A percentile compares a stretch with the other conserved stretches of the same genome.
Conservation (phyloP, 1,139 yeast species). For the Saccharomyces hybrid region DNA sequence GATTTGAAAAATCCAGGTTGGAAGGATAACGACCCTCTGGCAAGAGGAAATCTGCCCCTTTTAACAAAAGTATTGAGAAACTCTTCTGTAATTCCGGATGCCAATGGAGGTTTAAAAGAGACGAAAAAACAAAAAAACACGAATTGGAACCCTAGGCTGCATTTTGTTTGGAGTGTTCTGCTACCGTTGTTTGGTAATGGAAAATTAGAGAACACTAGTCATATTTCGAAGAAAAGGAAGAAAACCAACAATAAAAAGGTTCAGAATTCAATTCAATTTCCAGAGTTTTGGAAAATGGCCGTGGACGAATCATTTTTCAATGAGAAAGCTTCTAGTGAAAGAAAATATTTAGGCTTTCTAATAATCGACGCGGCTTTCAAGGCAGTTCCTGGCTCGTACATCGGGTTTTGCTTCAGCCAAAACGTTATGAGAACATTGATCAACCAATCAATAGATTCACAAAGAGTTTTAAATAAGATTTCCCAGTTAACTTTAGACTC, state of each 20-base stretch:
- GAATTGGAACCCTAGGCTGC: constrained; percentile 70
- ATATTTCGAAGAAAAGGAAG: constrained; percentile 32
- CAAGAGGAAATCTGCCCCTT: constrained; percentile 53
- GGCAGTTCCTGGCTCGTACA: constrained; percentile 25
- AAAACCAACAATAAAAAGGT: constrained; percentile 31
- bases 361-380: constrained; percentile 48
- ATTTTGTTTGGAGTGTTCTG: constrained; percentile 76
- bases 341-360: constrained; percentile 83
- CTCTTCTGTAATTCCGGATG: constrained; percentile 35
- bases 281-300: constrained; percentile 73
- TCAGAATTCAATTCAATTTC: constrained; percentile 34
- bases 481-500: constrained; percentile 46
- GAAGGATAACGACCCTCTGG: constrained; percentile 67
- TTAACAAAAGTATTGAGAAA: constrained; percentile 64
- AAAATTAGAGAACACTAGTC: constrained; percentile 18
- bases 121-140: constrained; percentile 41
- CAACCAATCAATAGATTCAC: constrained; percentile 65
- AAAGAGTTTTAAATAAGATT: constrained; percentile 59
- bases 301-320: constrained; percentile 78
- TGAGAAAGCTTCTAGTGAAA: constrained; percentile 69
- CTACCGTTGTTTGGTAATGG: constrained; percentile 34
- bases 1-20: constrained; percentile 38
- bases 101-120: constrained; percentile 33
- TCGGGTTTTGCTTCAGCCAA: constrained; percentile 48
- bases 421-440: constrained; percentile 69